phyloP scores from a whole-genome alignment of 768 basidiomycete genomes.

The Dioszegia hungarica region DNA sequence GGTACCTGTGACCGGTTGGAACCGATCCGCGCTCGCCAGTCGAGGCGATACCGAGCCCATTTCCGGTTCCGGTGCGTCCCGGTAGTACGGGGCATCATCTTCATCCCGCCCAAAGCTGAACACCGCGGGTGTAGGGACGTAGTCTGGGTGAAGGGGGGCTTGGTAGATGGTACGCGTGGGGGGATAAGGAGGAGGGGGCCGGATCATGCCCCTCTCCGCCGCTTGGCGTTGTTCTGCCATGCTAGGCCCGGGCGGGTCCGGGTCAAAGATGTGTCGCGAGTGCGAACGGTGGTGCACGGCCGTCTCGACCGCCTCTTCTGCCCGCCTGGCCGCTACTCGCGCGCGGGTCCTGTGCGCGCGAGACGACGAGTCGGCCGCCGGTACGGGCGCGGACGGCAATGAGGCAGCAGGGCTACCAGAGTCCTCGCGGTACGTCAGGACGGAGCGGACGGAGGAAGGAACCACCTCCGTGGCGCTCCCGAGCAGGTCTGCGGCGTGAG shows the following conservation, averaged over 20 bases:
- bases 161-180: too few relatives aligned
- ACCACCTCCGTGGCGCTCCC: background rate
- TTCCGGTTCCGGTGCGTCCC: too few relatives aligned
- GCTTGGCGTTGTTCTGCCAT: background rate
- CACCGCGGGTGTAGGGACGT: background rate
- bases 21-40: too few relatives aligned
- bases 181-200: background rate
- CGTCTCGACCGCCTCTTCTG: background rate
- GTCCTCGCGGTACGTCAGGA: background rate
- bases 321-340: background rate
- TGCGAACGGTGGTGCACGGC: background rate
- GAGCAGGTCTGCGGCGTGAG: constrained; percentile 12
- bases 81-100: background rate
- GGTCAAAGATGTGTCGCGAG: background rate
- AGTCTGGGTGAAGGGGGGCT: too few relatives aligned
- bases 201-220: background rate
- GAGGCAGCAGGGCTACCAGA: background rate
- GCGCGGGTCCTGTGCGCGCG: background rate
- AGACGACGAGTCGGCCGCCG: background rate
- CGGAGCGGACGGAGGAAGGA: background rate
- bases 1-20: too few relatives aligned
- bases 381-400: background rate
- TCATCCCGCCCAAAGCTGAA: background rate
- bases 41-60: too few relatives aligned
- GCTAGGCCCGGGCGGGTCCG: background rate